Conservation (phyloP, 1,284 basidiomycete species). For the Cryptococcus jaspeensis region DNA sequence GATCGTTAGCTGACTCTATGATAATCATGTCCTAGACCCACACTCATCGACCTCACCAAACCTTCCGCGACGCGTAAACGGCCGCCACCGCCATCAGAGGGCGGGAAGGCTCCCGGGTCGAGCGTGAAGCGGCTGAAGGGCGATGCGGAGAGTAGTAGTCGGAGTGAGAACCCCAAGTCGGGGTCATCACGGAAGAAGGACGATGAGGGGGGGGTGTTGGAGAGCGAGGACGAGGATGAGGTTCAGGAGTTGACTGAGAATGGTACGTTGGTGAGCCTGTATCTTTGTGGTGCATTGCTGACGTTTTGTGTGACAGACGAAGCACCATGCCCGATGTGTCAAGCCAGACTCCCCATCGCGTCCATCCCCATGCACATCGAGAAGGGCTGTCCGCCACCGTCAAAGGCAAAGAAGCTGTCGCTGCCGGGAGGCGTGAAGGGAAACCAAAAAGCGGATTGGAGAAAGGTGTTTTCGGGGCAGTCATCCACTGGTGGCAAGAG, state of each 20-base stretch:
- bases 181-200: slow-evolving; percentile 7
- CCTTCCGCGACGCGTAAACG: slow-evolving; percentile 17
- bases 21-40: slow-evolving; percentile 8
- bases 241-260: slow-evolving; percentile 34
- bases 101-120: slow-evolving; percentile 16
- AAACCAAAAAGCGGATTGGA: slow-evolving; percentile 48
- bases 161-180: slow-evolving; percentile 19
- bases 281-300: not conserved
- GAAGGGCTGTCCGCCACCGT: slow-evolving; percentile 42
- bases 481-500: slow-evolving; percentile 17
- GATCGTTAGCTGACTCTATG: not conserved
- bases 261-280: slow-evolving; percentile 23
- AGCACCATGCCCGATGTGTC: slow-evolving; percentile 45
- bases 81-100: slow-evolving; percentile 15
- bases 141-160: slow-evolving; percentile 9
- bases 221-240: slow-evolving; percentile 25
- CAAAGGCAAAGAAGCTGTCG: slow-evolving; percentile 14
- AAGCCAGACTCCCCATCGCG: slow-evolving; percentile 33
- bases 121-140: slow-evolving; percentile 2
- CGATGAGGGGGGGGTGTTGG: not conserved
- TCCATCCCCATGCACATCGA: slow-evolving; percentile 46
- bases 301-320: slow-evolving; percentile 26
- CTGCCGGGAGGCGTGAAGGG: slow-evolving; percentile 15
- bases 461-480: slow-evolving; percentile 45
- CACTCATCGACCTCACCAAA: slow-evolving; percentile 23